Evolutionary conservation across 2,329 filamentous ascomycete genomes (phyloP), one percentile per base, ranked within the genome.

Genomic region (Xylariaceae sp.): DNA sequence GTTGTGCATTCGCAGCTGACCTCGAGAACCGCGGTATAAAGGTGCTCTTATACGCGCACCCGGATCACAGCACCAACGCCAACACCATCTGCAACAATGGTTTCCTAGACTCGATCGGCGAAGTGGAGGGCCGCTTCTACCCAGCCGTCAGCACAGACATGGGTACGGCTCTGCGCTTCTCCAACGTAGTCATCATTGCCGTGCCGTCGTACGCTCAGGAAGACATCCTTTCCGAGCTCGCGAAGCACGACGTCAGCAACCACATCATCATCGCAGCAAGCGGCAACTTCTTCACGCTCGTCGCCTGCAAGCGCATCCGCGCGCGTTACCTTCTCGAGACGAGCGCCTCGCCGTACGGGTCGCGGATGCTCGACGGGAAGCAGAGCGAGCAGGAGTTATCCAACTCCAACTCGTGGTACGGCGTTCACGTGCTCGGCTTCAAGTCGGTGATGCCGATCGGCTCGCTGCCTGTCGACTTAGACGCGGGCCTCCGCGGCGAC

Each of bases 221-320:
- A 0, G 24, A 56, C 19, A 55, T 62, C 17, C 29, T 62, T 6
- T 36, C 46, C 11, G 57, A 58, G 37, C 49, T 62, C 6, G 54
- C 60, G 23, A 57, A 58, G 16, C 41, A 34, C n/a, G 45, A 57
- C 11, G 12, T 52, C 4, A 39, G 53, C 11, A 45, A 48, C 16
- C 60, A 62, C 11, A 26, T 49, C 6, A 49, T 62, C 14, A 55
- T 62, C 28, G 53, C 57, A 6, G 50, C 45, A 9, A 54, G 53
- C 43, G 60, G 60, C 3, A 62, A 62, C 31, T 55, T 62, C 11
- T 62, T 62, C 37, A 54, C 60, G 3, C 57, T 62, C 7, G 48
- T 62, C 3, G 60, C 60, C 1, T 34, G 46, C 9, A 46, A 36
- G 17, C 44, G 54, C 11, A 48, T 62, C 2, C 40, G 53, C 12